These are phyloP conservation scores for Moricandia arvensis DNA, from an alignment of 345 rosid genomes.

Conservation along the genomic window DNA sequence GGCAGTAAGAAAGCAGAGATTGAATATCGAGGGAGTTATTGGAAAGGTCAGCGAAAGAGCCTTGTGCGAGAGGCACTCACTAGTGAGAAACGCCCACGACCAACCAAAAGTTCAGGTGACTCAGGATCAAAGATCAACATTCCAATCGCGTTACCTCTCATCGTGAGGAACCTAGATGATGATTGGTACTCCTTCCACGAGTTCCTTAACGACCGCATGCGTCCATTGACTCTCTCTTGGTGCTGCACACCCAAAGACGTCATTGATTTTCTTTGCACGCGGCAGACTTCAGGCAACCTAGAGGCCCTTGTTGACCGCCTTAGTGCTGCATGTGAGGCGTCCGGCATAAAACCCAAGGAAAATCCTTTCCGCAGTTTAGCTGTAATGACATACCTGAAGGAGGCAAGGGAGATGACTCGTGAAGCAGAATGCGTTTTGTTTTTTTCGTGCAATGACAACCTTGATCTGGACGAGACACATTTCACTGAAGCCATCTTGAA, in stretches of 20 bases:
- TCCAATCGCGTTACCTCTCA: neutral
- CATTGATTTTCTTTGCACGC: neutral
- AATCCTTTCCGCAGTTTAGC: neutral
- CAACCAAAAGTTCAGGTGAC: neutral
- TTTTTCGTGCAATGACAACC: neutral
- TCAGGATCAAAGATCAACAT: neutral
- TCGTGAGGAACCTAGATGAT: neutral
- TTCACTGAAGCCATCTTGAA: neutral
- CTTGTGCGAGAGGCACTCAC: neutral
- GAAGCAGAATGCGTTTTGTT: neutral
- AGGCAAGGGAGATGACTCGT: neutral
- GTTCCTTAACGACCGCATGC: neutral
- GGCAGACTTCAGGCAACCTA: neutral
- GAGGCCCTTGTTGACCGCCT: neutral
- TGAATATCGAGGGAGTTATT: neutral
- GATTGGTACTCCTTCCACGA: neutral
- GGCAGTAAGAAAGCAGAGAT: neutral
- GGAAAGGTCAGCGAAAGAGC: too few species aligned
- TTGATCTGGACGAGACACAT: constrained; percentile 9
- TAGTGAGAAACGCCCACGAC: neutral
- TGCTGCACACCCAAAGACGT: neutral
- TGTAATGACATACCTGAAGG: neutral
- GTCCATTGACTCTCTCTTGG: neutral
- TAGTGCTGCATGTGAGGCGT: neutral
- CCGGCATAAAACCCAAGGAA: neutral